Evolutionary conservation across 129 eudicot genomes (phyloP).

Genomic region (carrot (Daucus carota)): DNA sequence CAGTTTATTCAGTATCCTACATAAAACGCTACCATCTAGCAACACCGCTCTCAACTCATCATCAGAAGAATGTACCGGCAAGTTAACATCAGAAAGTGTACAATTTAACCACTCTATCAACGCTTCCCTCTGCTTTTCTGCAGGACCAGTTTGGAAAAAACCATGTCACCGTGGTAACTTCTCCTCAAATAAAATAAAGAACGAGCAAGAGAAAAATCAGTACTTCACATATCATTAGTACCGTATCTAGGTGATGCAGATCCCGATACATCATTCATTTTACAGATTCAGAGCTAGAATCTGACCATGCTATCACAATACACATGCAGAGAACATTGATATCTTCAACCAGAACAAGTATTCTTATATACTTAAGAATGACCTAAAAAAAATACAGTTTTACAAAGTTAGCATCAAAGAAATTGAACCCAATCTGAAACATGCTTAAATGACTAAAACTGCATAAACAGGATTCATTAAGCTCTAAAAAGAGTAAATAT

Average conservation of each 20-base stretch:
- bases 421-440: no score
- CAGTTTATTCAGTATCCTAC: conserved; percentile 49
- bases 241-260: conserved; percentile 1
- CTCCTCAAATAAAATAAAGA: neutral
- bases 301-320: neutral
- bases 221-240: neutral
- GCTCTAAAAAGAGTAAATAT: neutral
- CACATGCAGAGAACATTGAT: neutral
- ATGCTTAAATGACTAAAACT: neutral
- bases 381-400: no score
- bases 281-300: neutral
- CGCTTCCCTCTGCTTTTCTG: conserved; percentile 55
- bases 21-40: conserved; percentile 63
- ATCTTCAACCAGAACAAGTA: neutral
- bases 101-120: conserved; percentile 71
- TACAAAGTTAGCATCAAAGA: no score
- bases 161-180: neutral
- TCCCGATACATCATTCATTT: neutral
- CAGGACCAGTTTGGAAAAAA: neutral
- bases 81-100: conserved; percentile 41
- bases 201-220: neutral
- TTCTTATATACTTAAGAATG: neutral
- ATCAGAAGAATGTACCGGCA: conserved; percentile 73
- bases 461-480: neutral
- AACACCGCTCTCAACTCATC: conserved; percentile 60